Evolutionary conservation across 176 grass and related monocot genomes (phyloP).

Genomic region (barley (Hordeum vulgare)): DNA sequence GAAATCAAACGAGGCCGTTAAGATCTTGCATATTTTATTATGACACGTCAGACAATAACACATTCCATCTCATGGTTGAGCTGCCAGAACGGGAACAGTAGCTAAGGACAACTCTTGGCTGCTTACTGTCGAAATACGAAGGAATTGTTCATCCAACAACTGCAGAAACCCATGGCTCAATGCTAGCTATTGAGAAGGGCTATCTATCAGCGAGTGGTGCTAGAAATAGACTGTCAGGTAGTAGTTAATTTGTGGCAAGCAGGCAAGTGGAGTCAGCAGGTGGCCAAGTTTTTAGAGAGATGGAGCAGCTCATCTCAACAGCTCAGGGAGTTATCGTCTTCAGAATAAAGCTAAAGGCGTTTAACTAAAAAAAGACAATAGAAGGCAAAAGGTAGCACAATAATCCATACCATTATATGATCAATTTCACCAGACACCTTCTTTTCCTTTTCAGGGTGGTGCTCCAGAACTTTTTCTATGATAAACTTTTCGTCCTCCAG

Average conservation of each 20-base stretch:
- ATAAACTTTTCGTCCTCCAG: conserved; percentile 72
- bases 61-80: background rate
- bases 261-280: background rate
- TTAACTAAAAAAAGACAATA: background rate
- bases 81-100: background rate
- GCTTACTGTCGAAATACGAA: background rate
- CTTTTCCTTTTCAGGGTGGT: conserved; percentile 71
- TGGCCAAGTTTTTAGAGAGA: background rate
- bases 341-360: background rate
- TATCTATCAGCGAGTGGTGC: background rate
- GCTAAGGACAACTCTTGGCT: background rate
- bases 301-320: background rate
- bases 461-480: conserved; percentile 63
- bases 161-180: background rate
- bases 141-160: background rate
- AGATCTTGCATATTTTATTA: background rate
- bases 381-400: background rate
- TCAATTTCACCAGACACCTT: conserved; percentile 67
- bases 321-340: background rate
- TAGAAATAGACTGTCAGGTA: background rate
- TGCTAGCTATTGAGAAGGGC: background rate
- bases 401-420: conserved; percentile 59
- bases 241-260: background rate
- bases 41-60: background rate
- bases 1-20: conserved; percentile 12